Base-by-base conservation (phyloP, 352 stramenopile species). In the Blastocystis sp. region DNA sequence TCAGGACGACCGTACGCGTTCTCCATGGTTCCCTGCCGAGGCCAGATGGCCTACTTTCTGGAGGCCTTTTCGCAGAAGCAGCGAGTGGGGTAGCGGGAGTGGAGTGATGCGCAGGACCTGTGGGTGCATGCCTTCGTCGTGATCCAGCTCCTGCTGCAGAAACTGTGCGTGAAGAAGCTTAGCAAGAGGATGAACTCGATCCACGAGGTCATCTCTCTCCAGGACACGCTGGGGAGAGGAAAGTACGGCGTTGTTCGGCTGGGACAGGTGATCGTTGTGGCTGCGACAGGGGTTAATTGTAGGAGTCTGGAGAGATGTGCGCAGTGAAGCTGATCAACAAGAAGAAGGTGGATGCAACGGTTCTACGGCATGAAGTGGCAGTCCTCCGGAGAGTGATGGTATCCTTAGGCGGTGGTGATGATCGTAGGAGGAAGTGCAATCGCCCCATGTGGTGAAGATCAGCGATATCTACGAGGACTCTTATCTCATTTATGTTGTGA, bases 321-420 rank as follows among this genome's bases (percentile, higher is more conserved):
- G 66, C 66, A 62, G 66, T 78, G 39, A 78, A 78, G 39, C 20
- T 78, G 13, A 78, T 78, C 26, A 78, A 78, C 39, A 53, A 56
- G 39, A 39, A 45, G 7, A 78, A 78, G 34, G 66, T 78, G 30
- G 24, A 56, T 9, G 18, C 30, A 54, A 37, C 26, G 0, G 39
- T 56, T 47, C 34, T 78, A 0, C 20, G 7, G 20, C n/a, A 78
- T 34, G 66, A 78, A 3, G 8, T 78, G 1, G 37, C 39, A 13
- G 34, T 78, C 18, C 50, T 78, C 8, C 66, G 34, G 37, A 26
- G 5, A 3, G 5, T 78, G 20, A 78, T 59, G 11, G 50, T 59
- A 59, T 59, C 50, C 1, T n/a, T 59, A 1, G 50, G 13, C 3
- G 11, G 13, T n/a, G 50, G 11, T 59, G 11, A n/a, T n/a, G 20